Base-by-base conservation (phyloP, 805 yeast species). In the Tetrapisispora fleetii region DNA sequence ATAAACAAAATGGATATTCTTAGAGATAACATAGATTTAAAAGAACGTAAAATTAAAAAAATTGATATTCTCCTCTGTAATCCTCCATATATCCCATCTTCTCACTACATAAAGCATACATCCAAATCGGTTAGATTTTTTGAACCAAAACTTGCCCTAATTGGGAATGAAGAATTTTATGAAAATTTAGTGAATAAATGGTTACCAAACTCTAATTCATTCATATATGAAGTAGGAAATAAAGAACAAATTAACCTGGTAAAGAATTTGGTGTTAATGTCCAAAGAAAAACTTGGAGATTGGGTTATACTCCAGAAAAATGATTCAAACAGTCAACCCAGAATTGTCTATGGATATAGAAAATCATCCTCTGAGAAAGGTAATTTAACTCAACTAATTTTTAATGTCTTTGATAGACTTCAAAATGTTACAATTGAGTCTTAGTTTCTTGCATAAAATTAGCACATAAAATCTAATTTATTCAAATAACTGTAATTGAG, bases 61-160 rank as follows among this genome's bases (percentile, higher is more conserved):
- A 60, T 70, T 17, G 84, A 83, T 50, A 47, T 91, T 2, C 59
- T 93, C 0, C 75, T 82, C 0, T 78, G 95, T n/a, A 91, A 91
- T 56, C 99, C 99, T 0, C 99, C 99, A 0, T 91, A 91, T 59
- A 81, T 90, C 6, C 65, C 74, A 11, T 49, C 42, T 9, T 24
- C 45, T 3, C 43, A 46, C 11, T 58, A 54, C 43, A 48, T 46
- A 11, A 60, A 63, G 37, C 80, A 78, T 3, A 77, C 80, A 0
- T 84, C 80, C 49, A 60, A 58, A 41, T 83, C 95, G 0, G 98
- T 91, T 0, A 67, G 75, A 37, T 37, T 64, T 13, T 82, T 75
- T 63, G 99, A 91, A 65, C 98, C 99, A 0, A 57, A 60, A 24
- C 60, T 78, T 17, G 98, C 98, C 0, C 69, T 91, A n/a, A 65